These are phyloP conservation scores for Xanthoceras sorbifolium DNA, from an alignment of 345 rosid genomes.

Conservation along the genomic window DNA sequence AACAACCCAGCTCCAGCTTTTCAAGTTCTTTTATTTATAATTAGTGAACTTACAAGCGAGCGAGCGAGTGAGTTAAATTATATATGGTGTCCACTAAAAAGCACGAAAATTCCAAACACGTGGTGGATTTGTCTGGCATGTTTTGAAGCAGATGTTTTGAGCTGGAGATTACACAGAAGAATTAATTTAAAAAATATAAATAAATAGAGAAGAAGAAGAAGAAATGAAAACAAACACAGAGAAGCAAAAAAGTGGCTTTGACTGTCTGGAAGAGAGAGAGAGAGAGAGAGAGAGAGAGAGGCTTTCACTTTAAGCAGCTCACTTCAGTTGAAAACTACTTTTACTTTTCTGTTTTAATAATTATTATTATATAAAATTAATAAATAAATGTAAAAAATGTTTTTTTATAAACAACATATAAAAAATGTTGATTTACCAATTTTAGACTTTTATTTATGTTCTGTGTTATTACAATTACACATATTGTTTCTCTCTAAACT, in stretches of 20 bases:
- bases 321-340: neutral
- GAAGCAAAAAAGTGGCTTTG: neutral
- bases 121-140: neutral
- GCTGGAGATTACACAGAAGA: slow-evolving; percentile 18
- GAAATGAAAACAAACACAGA: slow-evolving; percentile 3
- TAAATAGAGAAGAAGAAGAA: slow-evolving; percentile 7
- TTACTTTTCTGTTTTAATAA: neutral
- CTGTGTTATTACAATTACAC: too few species aligned
- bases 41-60: neutral
- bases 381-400: neutral
- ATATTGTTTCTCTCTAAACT: too few species aligned
- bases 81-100: neutral
- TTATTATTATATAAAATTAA: neutral
- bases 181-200: slow-evolving; percentile 1
- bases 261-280: neutral
- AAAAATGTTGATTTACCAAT: too few species aligned
- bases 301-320: neutral
- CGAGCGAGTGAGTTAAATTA: neutral
- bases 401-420: too few species aligned
- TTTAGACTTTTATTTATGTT: too few species aligned
- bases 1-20: neutral
- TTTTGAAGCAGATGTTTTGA: neutral
- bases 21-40: neutral
- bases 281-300: neutral
- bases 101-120: neutral